phyloP scores from a whole-genome alignment of 495 filamentous ascomycete genomes.

The Penicillium ucsense region DNA sequence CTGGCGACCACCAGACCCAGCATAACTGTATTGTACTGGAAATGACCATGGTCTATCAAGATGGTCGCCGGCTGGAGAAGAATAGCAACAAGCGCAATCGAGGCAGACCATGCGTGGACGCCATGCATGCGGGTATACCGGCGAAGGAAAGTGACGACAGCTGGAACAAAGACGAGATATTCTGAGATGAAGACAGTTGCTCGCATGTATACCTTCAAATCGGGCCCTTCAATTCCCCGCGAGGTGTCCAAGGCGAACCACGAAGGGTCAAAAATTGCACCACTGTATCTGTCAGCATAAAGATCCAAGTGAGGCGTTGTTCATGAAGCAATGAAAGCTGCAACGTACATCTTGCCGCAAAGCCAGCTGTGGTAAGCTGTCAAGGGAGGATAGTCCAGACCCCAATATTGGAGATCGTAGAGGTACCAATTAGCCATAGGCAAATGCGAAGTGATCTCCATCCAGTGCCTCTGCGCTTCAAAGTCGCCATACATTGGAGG shows the following conservation, averaged over 20 bases:
- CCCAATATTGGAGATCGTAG: conserved; percentile 95
- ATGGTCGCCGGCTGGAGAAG: conserved; percentile 89
- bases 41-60: conserved; percentile 94
- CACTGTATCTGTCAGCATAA: conserved; percentile 34
- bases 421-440: conserved; percentile 95
- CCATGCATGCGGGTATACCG: conserved; percentile 62
- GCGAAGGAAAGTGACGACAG: conserved; percentile 72
- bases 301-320: too few species aligned
- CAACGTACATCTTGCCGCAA: conserved; percentile 64
- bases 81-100: conserved; percentile 78
- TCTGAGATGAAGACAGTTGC: conserved; percentile 83
- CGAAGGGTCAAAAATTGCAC: conserved; percentile 60
- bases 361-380: conserved; percentile 98
- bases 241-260: conserved; percentile 90
- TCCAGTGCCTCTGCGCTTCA: conserved; percentile 96
- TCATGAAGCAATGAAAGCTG: too few species aligned
- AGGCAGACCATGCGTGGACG: conserved; percentile 66
- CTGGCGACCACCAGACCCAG: conserved; percentile 77
- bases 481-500: conserved; percentile 96
- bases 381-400: conserved; percentile 92
- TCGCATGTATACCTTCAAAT: conserved; percentile 89
- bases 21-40: conserved; percentile 99
- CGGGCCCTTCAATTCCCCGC: conserved; percentile 66
- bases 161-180: conserved; percentile 80
- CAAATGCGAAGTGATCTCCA: conserved; percentile 86